These are phyloP conservation scores for Phytophthora cryptogea DNA, from an alignment of 352 stramenopile genomes.

Conservation along the genomic window DNA sequence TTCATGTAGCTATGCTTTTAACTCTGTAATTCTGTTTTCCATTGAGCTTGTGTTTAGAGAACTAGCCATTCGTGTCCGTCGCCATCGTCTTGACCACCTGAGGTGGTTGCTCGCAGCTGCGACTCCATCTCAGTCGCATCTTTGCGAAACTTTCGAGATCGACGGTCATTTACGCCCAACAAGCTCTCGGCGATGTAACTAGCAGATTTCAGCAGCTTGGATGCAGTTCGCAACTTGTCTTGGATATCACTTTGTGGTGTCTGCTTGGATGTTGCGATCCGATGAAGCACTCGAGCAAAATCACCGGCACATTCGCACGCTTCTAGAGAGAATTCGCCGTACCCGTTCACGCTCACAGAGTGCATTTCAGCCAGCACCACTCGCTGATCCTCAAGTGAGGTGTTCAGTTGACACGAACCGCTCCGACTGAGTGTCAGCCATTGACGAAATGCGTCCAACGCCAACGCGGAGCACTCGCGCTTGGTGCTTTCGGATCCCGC, in stretches of 20 bases:
- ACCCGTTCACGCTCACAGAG: constrained; percentile 48
- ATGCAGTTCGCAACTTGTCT: constrained; percentile 39
- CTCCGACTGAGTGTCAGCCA: constrained; percentile 36
- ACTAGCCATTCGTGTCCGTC: constrained; percentile 58
- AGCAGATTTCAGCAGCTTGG: constrained; percentile 40
- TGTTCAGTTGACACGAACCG: neutral
- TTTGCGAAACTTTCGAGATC: constrained; percentile 46
- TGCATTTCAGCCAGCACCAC: constrained; percentile 51
- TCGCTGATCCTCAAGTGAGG: constrained; percentile 42
- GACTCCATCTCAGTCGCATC: constrained; percentile 48
- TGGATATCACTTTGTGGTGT: constrained; percentile 11
- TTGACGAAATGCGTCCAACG: constrained; percentile 61
- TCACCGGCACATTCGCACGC: constrained; percentile 47
- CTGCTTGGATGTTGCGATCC: constrained; percentile 27
- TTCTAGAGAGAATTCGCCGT: constrained; percentile 69
- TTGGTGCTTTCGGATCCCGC: constrained; percentile 50
- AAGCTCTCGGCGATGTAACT: constrained; percentile 61
- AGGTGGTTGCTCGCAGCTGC: constrained; percentile 29
- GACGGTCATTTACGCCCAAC: constrained; percentile 57
- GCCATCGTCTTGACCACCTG: constrained; percentile 33
- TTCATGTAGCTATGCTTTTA: constrained; percentile 5
- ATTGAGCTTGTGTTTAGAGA: constrained; percentile 28
- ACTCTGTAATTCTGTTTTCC: constrained; percentile 9
- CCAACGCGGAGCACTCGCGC: constrained; percentile 58
- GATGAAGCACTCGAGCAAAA: constrained; percentile 43